Percentiles rank a stretch among this genome's conserved stretches.
Evolutionary conservation across 768 basidiomycete species (phyloP).

Genomic region (Agrocybe praecox): DNA sequence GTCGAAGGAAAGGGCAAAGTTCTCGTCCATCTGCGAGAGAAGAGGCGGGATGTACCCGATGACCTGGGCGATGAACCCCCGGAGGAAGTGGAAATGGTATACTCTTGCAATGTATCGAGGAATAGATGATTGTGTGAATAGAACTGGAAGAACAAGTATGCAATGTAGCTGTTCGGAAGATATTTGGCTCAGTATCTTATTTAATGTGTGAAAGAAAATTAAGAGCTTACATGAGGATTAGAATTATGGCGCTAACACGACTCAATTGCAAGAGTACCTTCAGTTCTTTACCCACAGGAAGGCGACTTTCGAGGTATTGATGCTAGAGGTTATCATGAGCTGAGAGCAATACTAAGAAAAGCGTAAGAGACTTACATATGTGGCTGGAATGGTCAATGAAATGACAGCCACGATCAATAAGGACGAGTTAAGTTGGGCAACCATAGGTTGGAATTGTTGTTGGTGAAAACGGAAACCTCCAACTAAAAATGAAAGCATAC

Average conservation of each 20-base stretch:
- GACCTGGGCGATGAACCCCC: conserved; percentile 11
- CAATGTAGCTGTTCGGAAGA: conserved; percentile 10
- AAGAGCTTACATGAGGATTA: conserved; percentile 43
- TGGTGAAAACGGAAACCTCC: conserved; percentile 52
- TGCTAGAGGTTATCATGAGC: conserved; percentile 22
- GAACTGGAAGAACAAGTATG: conserved; percentile 51
- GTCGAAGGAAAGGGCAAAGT: conserved; percentile 25
- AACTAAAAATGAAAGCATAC: conserved; percentile 23
- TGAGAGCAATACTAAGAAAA: conserved; percentile 12
- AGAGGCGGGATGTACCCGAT: conserved; percentile 1
- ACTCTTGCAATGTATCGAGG: conserved; percentile 34
- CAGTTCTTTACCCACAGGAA: conserved; percentile 38
- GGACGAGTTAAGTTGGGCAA: conserved; percentile 67
- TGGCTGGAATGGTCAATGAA: conserved; percentile 67
- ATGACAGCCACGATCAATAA: conserved; percentile 71
- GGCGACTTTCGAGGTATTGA: conserved; percentile 35
- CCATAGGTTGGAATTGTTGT: conserved; percentile 56
- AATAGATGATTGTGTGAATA: conserved; percentile 52
- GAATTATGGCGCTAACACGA: conserved; percentile 48
- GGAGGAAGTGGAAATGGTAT: conserved; percentile 17
- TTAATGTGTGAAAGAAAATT: neutral
- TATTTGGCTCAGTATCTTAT: no score
- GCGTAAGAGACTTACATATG: conserved; percentile 42
- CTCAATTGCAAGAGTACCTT: conserved; percentile 45
- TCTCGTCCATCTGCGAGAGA: conserved; percentile 20